Evolutionary conservation across 2,329 filamentous ascomycete species (phyloP), one percentile per base, ranked within the genome.

Genomic region (Ramularia collo-cygni): DNA sequence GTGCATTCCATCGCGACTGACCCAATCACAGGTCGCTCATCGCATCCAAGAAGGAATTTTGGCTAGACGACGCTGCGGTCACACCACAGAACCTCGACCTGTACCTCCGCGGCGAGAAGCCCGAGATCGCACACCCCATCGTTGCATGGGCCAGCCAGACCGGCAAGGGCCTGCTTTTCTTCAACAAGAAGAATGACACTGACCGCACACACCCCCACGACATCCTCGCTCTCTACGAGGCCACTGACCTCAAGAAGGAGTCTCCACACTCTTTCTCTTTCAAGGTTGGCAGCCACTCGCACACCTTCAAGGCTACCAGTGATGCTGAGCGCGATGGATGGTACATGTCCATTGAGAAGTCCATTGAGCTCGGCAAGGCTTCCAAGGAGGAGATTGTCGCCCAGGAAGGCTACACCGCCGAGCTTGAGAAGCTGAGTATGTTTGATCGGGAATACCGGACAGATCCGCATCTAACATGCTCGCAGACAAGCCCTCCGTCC

Each of bases 81-180:
- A 78, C 88, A 59, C 68, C 78, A 55, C 83, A 90, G 68, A 75
- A 82, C 61, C 75, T 95, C 42, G 67, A 74, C 53, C 69, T 75
- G 56, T 95, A 90, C 72, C 75, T 93, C 55, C 86, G 88, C 69
- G 81, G 79, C 58, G 88, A 95, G 77, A 95, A 95, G 81, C 74
- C 81, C 41, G 74, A 81, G 38, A 74, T 81, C 52, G 82, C 84
- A 46, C 83, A 93, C 70, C 76, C 85, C 52, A 83, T 83, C 55
- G 83, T 80, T 54, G 84, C 92, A 26, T 95, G 92, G 87, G 87
- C 90, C 49, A 81, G 80, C 54, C 80, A 94, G 74, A 95, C 90
- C 44, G 90, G 90, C 65, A 94, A 94, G 75, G 92, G 92, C 61
- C 83, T 96, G 14, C 74, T 96, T 29, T 95, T 93, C 76, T 85